Evolutionary conservation across 176 grass and related monocot species (phyloP), one percentile per base, ranked within the genome.

Genomic region (Phoenix dactylifera): DNA sequence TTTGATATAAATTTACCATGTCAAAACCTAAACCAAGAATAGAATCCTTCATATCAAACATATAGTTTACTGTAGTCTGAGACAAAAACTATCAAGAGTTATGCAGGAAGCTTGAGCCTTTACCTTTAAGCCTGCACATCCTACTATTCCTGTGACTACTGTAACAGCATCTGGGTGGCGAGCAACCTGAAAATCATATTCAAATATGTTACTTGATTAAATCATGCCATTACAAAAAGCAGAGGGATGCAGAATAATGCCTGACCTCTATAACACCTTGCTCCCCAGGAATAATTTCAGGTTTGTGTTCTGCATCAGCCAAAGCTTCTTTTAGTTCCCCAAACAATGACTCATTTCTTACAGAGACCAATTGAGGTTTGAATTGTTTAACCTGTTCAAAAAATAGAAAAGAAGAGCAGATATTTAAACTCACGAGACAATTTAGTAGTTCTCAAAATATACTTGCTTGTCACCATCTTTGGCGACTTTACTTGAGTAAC

Each of bases 221-320:
- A 44, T 14, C 35, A 44, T 44, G 35, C 10, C 7, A 20, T 10
- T 44, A 26, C 26, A 76, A 51, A 26, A 32, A 60, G 5, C 1
- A 16, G 19, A 24, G 65, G 60, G 35, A 48, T 22, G 54, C 51
- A 69, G 66, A 57, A 60, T 65, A 80, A 68, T 35, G 64, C 7
- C 54, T 53, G 53, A 89, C 93, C 82, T 98, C 93, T 63, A 92
- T 65, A 50, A 92, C 67, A 64, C 93, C 93, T 86, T 98, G 58
- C 60, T 98, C 93, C 62, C 93, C 93, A 57, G 93, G 87, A 77
- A 98, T 98, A 68, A 98, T 98, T 72, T 98, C 87, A 75, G 87
- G 87, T 73, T 85, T 98, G 23, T 86, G 50, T 15, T 98, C 87
- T 71, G 72, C 88, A 73, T 81, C 93, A 85, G 87, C 93, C 77